Base-by-base conservation (phyloP, 192 early-diverging fungal species). In the Backusella australiensis region DNA sequence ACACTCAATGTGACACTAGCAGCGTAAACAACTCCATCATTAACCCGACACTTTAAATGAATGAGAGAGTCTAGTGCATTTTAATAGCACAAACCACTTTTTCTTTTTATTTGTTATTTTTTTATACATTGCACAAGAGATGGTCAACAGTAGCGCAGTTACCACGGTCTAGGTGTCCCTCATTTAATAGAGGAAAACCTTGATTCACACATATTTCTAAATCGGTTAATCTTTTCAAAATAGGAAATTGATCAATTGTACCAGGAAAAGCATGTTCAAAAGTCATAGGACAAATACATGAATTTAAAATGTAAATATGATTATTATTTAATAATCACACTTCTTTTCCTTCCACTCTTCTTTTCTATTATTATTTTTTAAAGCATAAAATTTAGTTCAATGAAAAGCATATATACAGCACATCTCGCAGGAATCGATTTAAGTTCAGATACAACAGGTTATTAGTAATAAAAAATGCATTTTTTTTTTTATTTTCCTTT, bases 231-330 rank as follows among this genome's bases (percentile, higher is more conserved):
- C 46, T 49, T 17, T 17, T 49, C 19, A 59, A 59, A 59, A 59
- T 26, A 59, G n/a, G 53, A 59, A 23, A 59, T 21, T 11, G 7
- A 26, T 26, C 23, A 23, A 59, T 26, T 59, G 53, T 63, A 63
- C 56, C 56, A 63, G 11, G 56, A 59, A 63, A 44, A 63, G 23
- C 23, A 63, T 63, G 56, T 11, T 63, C 2, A 63, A 59, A 63
- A 63, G 56, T 63, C 56, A 63, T 63, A 23, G 23, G 56, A 63
- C 56, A 63, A 63, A 26, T 63, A 63, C 56, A 63, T 63, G 23
- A 1, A 23, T 59, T 59, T 59, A 59, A 59, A 59, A 68, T 68
- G 67, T 69, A 14, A 69, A 3, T 17, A 69, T 41, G 34, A 39
- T 38, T 38, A 39, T 69, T 38, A 69, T 41, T 69, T 69, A 36